Base-by-base conservation (phyloP, 78 protist genomes). In the Creolimax fragrantissima region DNA sequence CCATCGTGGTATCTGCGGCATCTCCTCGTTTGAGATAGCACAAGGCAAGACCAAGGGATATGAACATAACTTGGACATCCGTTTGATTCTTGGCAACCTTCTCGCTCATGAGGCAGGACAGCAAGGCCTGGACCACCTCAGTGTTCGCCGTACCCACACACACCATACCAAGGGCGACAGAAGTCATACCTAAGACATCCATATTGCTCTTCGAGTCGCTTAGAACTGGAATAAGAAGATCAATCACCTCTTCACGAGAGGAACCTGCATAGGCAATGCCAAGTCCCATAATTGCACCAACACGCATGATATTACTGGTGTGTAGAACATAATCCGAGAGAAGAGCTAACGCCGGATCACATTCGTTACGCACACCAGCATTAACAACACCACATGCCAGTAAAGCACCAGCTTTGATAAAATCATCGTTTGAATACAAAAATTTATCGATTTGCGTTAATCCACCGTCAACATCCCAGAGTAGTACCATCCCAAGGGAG, bases 391-490 rank as follows among this genome's bases (percentile, higher is more conserved):
- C 99, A 24, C 96, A 88, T 2, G 97, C 99, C 3, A 98, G 88
- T 36, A 98, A 93, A 2, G 98, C 98, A 39, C 99, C 99, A n/a
- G 98, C 91, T 94, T 95, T 95, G 89, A 97, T 92, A 94, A 94
- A 92, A 47, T 84, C 94, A 37, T 97, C 98, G 44, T 41, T 44
- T 3, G 94, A 42, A 90, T 95, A 91, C n/a, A 96, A 81, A 88
- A 88, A 97, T 84, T 94, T 95, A 93, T 97, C 98, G 42, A 96
- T 88, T 92, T 93, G 93, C 39, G 90, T 92, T 35, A 97, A 91
- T 4, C 99, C 99, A 42, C 89, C 96, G 43, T 98, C 98, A 24
- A 96, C 96, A 89, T 98, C 99, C 99, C 99, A 99, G 45, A 97
- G 88, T 44, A 92, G 37, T 4, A 99, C 39, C 94, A 96, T 58